Percentiles rank a stretch among this genome's conserved stretches.
phyloP scores from a whole-genome alignment of 495 filamentous ascomycete species.

The Neurospora africana region DNA sequence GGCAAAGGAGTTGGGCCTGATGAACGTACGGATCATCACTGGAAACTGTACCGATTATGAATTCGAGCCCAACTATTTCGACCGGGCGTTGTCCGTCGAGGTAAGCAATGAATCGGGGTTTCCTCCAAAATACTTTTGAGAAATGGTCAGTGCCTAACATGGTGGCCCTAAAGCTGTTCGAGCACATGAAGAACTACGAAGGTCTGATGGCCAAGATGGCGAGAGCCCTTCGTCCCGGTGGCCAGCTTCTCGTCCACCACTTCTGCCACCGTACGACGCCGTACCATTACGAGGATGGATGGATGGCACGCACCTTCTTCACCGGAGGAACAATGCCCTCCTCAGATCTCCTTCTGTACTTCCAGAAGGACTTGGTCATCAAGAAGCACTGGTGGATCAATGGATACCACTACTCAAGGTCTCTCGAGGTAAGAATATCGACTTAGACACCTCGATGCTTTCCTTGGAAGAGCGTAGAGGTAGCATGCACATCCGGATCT shows the following conservation, averaged over 20 bases:
- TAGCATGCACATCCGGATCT: neutral
- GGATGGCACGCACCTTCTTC: conserved; percentile 63
- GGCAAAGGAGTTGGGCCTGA: conserved; percentile 41
- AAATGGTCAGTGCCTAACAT: neutral
- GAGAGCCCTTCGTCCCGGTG: conserved; percentile 43
- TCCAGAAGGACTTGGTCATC: conserved; percentile 50
- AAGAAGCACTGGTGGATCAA: conserved; percentile 55
- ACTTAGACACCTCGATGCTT: neutral
- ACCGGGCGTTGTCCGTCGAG: conserved; percentile 54
- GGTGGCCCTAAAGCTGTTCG: conserved; percentile 38
- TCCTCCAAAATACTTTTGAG: too few species aligned
- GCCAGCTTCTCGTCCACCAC: conserved; percentile 56
- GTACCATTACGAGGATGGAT: conserved; percentile 59
- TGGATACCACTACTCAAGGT: conserved; percentile 54
- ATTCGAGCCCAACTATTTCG: conserved; percentile 42
- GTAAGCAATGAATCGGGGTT: conserved; percentile 10
- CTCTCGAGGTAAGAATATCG: conserved; percentile 43
- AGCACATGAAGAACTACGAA: conserved; percentile 68
- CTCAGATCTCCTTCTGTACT: conserved; percentile 53
- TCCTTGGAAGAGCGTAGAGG: neutral
- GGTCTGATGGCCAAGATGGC: conserved; percentile 50
- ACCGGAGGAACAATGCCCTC: conserved; percentile 59
- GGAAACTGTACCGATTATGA: conserved; percentile 51
- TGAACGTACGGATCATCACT: conserved; percentile 48
- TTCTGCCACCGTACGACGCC: conserved; percentile 50